Conservation (phyloP, 441 rosid genomes). For the Jatropha multifida region DNA sequence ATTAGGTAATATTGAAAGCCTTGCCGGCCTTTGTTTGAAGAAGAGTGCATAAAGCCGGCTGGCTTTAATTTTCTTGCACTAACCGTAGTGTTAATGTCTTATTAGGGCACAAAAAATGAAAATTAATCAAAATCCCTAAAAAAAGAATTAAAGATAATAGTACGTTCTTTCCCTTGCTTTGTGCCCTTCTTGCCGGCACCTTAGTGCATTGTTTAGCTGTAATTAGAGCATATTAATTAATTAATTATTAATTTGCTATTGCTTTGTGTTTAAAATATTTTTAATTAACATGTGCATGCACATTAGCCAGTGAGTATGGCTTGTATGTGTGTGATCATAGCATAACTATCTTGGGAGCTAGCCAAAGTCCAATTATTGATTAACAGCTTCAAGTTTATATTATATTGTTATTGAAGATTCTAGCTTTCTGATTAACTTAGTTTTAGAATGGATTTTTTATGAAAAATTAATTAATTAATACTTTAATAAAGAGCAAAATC, state of each 20-base stretch:
- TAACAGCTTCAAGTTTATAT: conserved; percentile 10
- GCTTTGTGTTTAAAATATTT: background rate
- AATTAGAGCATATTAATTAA: background rate
- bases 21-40: conserved; percentile 28
- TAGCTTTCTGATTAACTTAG: background rate
- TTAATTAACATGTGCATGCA: conserved; percentile 29
- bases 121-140: too few relatives aligned
- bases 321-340: background rate
- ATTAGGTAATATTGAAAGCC: conserved; percentile 9
- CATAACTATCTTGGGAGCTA: background rate
- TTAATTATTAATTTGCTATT: background rate
- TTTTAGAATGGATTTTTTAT: conserved; percentile 3
- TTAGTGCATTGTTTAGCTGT: conserved; percentile 31
- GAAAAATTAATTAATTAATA: background rate
- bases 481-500: conserved; percentile 5
- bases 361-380: conserved; percentile 24
- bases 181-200: conserved; percentile 40
- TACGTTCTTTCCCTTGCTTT: conserved; percentile 18
- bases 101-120: conserved; percentile 8
- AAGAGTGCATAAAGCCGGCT: conserved; percentile 20
- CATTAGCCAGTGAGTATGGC: conserved; percentile 17
- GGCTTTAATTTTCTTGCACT: conserved; percentile 23
- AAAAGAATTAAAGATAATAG: background rate
- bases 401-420: background rate
- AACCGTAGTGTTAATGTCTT: conserved; percentile 29